These are phyloP conservation scores for Yamagishiella unicocca DNA, from an alignment of 139 green algal genomes.

Conservation along the genomic window DNA sequence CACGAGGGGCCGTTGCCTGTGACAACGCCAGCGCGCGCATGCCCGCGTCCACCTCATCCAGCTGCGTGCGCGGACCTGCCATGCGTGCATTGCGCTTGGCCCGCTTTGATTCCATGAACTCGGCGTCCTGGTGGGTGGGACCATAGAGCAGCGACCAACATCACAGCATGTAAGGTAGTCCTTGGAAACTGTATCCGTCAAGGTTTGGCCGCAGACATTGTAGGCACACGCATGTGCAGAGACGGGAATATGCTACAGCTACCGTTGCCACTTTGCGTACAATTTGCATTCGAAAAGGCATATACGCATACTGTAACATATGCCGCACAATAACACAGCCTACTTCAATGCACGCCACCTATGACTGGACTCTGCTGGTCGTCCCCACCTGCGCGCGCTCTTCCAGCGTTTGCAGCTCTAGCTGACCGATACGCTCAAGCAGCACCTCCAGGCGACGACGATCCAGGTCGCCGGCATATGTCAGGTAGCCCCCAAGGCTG, in stretches of 20 bases:
- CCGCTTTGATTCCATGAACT: slow-evolving; percentile 82
- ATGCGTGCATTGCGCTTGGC: slow-evolving; percentile 54
- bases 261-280: too few species aligned
- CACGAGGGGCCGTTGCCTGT: neutral
- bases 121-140: slow-evolving; percentile 73
- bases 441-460: slow-evolving; percentile 78
- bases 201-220: too few species aligned
- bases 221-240: neutral
- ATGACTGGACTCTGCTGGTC: neutral
- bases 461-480: slow-evolving; percentile 80
- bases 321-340: too few species aligned
- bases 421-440: slow-evolving; percentile 68
- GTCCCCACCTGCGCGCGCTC: slow-evolving; percentile 75
- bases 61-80: neutral
- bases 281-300: too few species aligned
- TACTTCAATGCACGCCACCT: too few species aligned
- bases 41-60: slow-evolving; percentile 24
- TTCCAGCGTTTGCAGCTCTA: slow-evolving; percentile 83
- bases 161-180: too few species aligned
- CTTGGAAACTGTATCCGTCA: too few species aligned
- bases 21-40: neutral
- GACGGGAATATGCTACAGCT: neutral
- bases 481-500: slow-evolving; percentile 90
- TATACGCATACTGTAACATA: too few species aligned
- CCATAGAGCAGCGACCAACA: too few species aligned